Evolutionary conservation across 495 filamentous ascomycete species (phyloP).

Genomic region (Ramalina intermedia): DNA sequence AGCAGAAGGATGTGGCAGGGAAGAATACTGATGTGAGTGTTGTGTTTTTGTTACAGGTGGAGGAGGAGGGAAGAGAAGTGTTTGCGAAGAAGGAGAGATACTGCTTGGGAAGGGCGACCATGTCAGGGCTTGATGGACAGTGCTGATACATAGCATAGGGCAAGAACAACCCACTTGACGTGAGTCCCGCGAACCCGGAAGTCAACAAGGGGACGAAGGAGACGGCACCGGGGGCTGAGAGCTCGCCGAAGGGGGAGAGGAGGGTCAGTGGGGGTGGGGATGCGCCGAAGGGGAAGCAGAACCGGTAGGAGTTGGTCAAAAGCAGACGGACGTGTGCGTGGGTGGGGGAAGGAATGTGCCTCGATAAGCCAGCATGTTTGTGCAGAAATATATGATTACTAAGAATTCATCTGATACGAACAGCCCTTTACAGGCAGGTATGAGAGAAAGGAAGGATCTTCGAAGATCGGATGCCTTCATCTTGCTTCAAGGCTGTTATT

Average conservation of each 20-base stretch:
- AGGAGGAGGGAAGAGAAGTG: background rate
- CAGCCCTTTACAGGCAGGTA: no score
- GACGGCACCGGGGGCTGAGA: slow-evolving; percentile 34
- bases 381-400: no score
- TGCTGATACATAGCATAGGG: slow-evolving; percentile 3
- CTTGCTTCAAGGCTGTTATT: no score
- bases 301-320: no score
- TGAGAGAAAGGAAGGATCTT: no score
- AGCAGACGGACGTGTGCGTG: no score
- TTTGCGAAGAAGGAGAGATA: no score
- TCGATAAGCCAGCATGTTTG: no score
- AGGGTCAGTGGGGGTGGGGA: slow-evolving; percentile 32
- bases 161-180: slow-evolving; percentile 35
- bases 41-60: background rate
- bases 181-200: slow-evolving; percentile 46
- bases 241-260: slow-evolving; percentile 20
- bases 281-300: slow-evolving; percentile 27
- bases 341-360: no score
- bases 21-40: slow-evolving; percentile 1
- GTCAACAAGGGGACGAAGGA: slow-evolving; percentile 33
- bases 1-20: slow-evolving; percentile 28
- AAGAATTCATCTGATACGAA: no score
- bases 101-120: no score
- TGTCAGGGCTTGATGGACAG: background rate
- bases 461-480: no score